These are phyloP conservation scores for Mucor velutinosus DNA, from an alignment of 371 early-diverging fungal species.

Conservation along the genomic window DNA sequence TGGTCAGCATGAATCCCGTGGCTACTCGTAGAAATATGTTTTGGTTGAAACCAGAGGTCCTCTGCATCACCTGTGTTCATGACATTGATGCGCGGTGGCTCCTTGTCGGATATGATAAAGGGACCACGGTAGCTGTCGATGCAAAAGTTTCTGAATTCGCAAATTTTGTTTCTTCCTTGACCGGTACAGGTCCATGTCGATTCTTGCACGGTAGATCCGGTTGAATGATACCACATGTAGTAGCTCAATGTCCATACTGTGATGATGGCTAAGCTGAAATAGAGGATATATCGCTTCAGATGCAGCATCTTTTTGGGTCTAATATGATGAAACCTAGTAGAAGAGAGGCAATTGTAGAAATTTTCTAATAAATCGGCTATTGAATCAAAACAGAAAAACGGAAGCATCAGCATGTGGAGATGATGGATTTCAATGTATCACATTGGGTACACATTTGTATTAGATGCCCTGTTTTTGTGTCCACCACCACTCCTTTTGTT, in stretches of 20 bases:
- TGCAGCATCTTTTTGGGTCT: neutral
- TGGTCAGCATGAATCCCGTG: slow-evolving; percentile 12
- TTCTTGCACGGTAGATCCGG: neutral
- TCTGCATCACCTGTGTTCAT: slow-evolving; percentile 31
- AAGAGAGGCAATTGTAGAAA: neutral
- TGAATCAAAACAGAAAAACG: neutral
- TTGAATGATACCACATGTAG: slow-evolving; percentile 5
- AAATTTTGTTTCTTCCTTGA: slow-evolving; percentile 18
- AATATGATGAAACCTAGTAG: neutral
- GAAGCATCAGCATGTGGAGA: neutral
- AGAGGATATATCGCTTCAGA: neutral
- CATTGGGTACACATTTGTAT: neutral
- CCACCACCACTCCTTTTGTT: neutral
- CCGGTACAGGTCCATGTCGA: slow-evolving; percentile 32
- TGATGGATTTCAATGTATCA: neutral
- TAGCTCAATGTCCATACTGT: neutral
- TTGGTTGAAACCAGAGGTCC: slow-evolving; percentile 45
- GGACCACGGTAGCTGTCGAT: slow-evolving; percentile 22
- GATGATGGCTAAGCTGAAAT: neutral
- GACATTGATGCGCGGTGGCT: slow-evolving; percentile 39
- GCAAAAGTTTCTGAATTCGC: slow-evolving; percentile 34
- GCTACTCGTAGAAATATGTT: slow-evolving; percentile 2
- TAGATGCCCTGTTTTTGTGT: neutral
- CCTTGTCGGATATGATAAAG: slow-evolving; percentile 13
- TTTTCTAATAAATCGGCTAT: neutral